Evolutionary conservation across 345 rosid genomes (phyloP), one percentile per base, ranked within the genome.

Genomic region (Excoecaria agallocha): DNA sequence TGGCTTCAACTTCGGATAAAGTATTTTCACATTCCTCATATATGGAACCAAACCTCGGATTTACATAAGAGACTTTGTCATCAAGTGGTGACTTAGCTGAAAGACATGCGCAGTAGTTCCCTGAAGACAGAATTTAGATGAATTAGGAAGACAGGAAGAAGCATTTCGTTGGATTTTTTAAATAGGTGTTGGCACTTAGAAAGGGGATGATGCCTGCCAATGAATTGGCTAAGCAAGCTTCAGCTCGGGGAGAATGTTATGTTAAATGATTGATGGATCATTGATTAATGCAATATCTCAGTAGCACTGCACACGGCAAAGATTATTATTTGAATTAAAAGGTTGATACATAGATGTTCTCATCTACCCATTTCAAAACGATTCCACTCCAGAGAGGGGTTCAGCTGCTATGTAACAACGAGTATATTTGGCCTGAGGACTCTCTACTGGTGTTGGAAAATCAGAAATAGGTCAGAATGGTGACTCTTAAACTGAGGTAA

Each of bases 21-120:
- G 85, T 75, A 71, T 76, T 78, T 75, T 86, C 87, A 60, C 64
- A 78, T 75, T 84, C 85, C 73, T 81, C 78, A 67, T 78, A 64
- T 77, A 70, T 80, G 67, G 84, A 82, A 72, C 74, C 83, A 81
- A 82, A 84, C 74, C 79, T 81, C 77, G 89, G 75, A 71, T 62
- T 72, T 49, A 78, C 66, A 66, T 80, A 46, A 56, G 69, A 72
- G 57, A 84, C 86, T 71, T 83, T 77, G 74, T 77, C 89, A 74
- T 86, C 91, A 38, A 71, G 76, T 57, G 78, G 79, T 74, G 87
- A 65, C 70, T 85, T 87, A 72, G 87, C 78, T 11, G 88, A 81
- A 68, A 91, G 82, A 78, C 90, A 81, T 71, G 81, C 73, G 73
- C 86, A 85, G 76, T 73, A 85, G 76, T 79, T 88, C 68, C 92